These are phyloP conservation scores for Hypoxylon crocopeplum DNA, from an alignment of 495 filamentous ascomycete species.

Conservation along the genomic window DNA sequence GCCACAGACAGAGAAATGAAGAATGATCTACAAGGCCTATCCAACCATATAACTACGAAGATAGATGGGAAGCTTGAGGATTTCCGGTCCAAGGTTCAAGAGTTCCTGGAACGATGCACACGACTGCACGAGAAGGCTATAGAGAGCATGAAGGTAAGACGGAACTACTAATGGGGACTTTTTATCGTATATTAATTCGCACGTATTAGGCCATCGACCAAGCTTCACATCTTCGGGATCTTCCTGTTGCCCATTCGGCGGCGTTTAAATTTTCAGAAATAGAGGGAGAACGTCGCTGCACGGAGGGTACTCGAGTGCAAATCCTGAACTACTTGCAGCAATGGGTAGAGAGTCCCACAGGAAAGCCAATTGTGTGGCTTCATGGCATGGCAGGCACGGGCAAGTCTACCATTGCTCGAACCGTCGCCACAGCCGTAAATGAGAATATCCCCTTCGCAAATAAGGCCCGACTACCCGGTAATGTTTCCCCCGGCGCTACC, in stretches of 20 bases:
- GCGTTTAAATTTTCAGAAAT: conserved; percentile 37
- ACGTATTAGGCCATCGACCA: neutral
- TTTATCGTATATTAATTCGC: neutral
- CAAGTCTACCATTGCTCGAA: conserved; percentile 55
- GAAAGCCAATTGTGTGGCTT: conserved; percentile 49
- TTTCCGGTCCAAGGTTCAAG: neutral
- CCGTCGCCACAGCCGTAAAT: conserved; percentile 42
- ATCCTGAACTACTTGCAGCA: conserved; percentile 28
- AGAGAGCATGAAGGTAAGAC: neutral
- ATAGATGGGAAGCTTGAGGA: neutral
- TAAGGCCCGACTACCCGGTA: neutral
- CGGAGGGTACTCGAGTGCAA: conserved; percentile 34
- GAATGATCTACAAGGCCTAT: neutral
- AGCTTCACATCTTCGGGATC: neutral
- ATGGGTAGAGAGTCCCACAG: conserved; percentile 9
- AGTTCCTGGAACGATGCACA: neutral
- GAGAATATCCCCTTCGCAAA: neutral
- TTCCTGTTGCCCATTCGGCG: conserved; percentile 18
- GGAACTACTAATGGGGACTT: neutral
- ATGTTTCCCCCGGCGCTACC: conserved; percentile 39
- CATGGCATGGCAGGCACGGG: conserved; percentile 54
- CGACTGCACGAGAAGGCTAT: neutral
- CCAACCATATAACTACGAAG: neutral
- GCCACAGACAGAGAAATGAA: conserved; percentile 2
- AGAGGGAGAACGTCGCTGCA: conserved; percentile 34